Conservation (phyloP, 352 stramenopile genomes). For the Globisporangium paroecandrum region DNA sequence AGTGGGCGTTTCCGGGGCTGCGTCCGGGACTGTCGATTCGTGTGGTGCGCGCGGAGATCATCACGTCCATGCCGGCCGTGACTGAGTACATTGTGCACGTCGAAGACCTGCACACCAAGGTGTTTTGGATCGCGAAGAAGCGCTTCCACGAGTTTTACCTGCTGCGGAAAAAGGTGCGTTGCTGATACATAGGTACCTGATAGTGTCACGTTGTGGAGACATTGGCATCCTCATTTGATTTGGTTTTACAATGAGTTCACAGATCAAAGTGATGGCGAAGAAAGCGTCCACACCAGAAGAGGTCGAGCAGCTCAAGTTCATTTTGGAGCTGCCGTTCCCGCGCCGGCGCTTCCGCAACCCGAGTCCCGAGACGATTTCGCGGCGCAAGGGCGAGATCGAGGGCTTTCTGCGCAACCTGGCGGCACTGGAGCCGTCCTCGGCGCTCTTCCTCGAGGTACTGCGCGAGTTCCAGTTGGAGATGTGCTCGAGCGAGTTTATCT, state of each 20-base stretch:
- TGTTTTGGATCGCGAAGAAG: slow-evolving; percentile 85
- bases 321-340: slow-evolving; percentile 74
- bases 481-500: slow-evolving; percentile 74
- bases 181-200: neutral
- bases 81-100: slow-evolving; percentile 79
- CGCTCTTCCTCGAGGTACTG: slow-evolving; percentile 54
- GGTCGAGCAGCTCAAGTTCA: slow-evolving; percentile 62
- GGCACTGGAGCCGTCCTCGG: slow-evolving; percentile 53
- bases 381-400: slow-evolving; percentile 62
- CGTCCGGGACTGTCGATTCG: slow-evolving; percentile 69
- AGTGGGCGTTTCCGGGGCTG: slow-evolving; percentile 45
- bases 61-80: slow-evolving; percentile 49
- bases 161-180: slow-evolving; percentile 59
- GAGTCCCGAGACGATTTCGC: slow-evolving; percentile 38
- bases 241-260: neutral
- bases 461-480: slow-evolving; percentile 68
- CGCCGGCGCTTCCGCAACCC: slow-evolving; percentile 49
- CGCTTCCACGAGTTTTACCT: slow-evolving; percentile 70
- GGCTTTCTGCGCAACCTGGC: slow-evolving; percentile 71
- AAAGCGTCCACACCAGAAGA: slow-evolving; percentile 30
- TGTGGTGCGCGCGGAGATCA: slow-evolving; percentile 59
- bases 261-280: slow-evolving; percentile 46
- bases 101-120: slow-evolving; percentile 72
- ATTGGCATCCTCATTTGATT: neutral
- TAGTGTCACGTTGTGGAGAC: neutral